Evolutionary conservation across 2,329 filamentous ascomycete genomes (phyloP).

Genomic region (Sporothrix pseudoabietina): DNA sequence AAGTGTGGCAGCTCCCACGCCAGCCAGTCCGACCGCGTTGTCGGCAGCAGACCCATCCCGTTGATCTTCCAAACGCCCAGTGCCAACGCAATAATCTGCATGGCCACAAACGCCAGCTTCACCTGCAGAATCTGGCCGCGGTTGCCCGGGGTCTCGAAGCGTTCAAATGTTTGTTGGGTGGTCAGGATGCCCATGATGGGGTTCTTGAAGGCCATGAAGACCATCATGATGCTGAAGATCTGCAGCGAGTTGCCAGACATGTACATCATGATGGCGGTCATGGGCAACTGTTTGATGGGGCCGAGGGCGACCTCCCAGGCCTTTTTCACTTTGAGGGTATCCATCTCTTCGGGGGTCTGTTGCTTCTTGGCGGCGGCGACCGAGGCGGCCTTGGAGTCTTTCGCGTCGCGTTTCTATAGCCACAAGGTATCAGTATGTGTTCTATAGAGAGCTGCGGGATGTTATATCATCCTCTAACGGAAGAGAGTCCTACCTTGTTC

Average conservation of each 20-base stretch:
- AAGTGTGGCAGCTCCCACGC: constrained; percentile 85
- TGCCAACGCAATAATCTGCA: constrained; percentile 80
- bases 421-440: not conserved
- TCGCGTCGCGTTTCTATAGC: constrained; percentile 48
- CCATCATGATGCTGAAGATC: constrained; percentile 99
- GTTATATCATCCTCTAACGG: not conserved
- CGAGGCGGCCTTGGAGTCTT: constrained; percentile 30
- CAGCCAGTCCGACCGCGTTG: constrained; percentile 94
- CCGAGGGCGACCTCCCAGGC: constrained; percentile 96
- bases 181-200: constrained; percentile 81
- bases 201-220: constrained; percentile 98
- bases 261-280: constrained; percentile 99
- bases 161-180: constrained; percentile 85
- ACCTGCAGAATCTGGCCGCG: constrained; percentile 73
- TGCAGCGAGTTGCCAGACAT: constrained; percentile 98
- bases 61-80: constrained; percentile 97
- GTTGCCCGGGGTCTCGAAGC: constrained; percentile 83
- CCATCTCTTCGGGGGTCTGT: constrained; percentile 79
- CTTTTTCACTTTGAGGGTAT: constrained; percentile 95
- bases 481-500: constrained; percentile 55
- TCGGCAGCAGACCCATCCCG: constrained; percentile 91
- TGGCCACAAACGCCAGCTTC: constrained; percentile 83
- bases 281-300: constrained; percentile 90
- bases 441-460: not conserved
- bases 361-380: constrained; percentile 52